Evolutionary conservation across 441 rosid species (phyloP).

Genomic region (Populus tomentosa): DNA sequence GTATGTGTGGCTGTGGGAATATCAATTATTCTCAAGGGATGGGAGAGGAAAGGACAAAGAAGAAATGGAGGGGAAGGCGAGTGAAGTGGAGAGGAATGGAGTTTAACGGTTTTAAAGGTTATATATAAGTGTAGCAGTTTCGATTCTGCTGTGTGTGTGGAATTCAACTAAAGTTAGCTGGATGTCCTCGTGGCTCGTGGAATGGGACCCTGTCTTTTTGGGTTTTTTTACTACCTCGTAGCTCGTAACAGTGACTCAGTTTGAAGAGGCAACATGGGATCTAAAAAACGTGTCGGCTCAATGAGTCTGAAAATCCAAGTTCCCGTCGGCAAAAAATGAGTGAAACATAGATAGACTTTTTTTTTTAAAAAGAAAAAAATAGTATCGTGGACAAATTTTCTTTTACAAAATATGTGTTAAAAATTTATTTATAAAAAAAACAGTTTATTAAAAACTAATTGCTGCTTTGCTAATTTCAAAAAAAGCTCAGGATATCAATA

Average conservation of each 20-base stretch:
- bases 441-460: no score
- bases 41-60: not conserved
- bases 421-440: no score
- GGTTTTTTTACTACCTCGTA: no score
- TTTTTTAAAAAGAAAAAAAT: no score
- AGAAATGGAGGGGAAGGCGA: constrained; percentile 1
- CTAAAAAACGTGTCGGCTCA: no score
- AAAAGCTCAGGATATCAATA: no score
- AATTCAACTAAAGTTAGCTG: not conserved
- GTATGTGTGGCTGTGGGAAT: not conserved
- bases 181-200: constrained; percentile 4
- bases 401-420: no score
- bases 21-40: not conserved
- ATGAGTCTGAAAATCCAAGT: no score
- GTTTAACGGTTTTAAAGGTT: not conserved
- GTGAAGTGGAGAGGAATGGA: constrained; percentile 7
- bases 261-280: not conserved
- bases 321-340: no score
- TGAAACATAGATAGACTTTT: no score
- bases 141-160: not conserved
- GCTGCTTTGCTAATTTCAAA: no score
- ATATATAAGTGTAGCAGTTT: not conserved
- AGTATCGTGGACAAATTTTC: no score
- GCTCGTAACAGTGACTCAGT: not conserved
- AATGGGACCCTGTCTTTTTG: constrained; percentile 3